A percentile compares a stretch with the other conserved stretches of the same genome.
These are phyloP conservation scores for Wallacemonas rigidus DNA, from an alignment of 208 protist genomes.

Conservation along the genomic window DNA sequence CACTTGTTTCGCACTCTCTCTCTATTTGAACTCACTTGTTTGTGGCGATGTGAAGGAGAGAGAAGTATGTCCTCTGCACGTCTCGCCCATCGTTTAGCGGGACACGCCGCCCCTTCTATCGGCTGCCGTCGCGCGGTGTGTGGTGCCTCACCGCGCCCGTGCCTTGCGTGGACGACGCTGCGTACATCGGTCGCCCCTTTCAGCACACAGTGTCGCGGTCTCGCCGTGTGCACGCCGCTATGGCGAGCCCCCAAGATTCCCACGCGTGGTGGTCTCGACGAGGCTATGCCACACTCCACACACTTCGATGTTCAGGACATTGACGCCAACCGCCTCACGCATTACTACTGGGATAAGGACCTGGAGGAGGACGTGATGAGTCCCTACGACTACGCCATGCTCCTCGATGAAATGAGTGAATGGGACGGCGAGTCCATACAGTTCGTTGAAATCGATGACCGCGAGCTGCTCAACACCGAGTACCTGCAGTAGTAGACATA, in stretches of 20 bases:
- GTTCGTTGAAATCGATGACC: slow-evolving; percentile 35
- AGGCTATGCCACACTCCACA: slow-evolving; percentile 10
- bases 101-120: no score
- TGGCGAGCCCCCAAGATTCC: neutral
- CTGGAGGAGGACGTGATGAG: slow-evolving; percentile 43
- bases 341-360: slow-evolving; percentile 77
- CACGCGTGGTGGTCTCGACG: slow-evolving; percentile 21
- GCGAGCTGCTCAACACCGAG: slow-evolving; percentile 29
- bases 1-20: neutral
- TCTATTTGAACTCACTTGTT: neutral
- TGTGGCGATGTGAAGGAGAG: neutral
- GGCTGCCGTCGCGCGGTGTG: neutral
- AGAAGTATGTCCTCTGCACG: no score
- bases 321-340: slow-evolving; percentile 65
- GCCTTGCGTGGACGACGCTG: neutral
- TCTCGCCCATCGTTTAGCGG: no score
- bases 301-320: slow-evolving; percentile 85
- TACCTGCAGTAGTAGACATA: slow-evolving; percentile 20
- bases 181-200: neutral
- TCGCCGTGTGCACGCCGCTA: neutral
- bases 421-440: slow-evolving; percentile 30
- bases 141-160: neutral
- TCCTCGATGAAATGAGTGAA: slow-evolving; percentile 45
- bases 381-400: slow-evolving; percentile 35
- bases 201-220: neutral